Evolutionary conservation across 23 red algal genomes (phyloP), one percentile per base, ranked within the genome.

Genomic region (Gracilaria vermiculophylla): DNA sequence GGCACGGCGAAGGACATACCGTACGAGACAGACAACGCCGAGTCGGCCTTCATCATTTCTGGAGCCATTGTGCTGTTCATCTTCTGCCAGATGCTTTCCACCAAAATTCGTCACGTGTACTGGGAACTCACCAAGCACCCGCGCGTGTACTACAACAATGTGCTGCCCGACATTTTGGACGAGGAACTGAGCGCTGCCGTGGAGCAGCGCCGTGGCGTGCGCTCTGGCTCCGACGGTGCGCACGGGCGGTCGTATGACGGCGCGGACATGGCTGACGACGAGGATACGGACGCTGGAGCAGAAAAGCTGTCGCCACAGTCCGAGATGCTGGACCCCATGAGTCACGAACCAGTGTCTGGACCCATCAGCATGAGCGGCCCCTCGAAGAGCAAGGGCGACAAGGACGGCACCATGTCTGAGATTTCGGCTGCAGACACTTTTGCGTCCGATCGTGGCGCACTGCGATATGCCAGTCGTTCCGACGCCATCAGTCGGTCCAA

Each of bases 61-160:
- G 51, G 55, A 0, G 90, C 90, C 27, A 50, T 83, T 8, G 10
- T 80, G 2, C 73, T 84, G 27, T 17, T 60, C 33, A 20, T 84
- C 25, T 44, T 44, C 21, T 71, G 58, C 20, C 71, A 83, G 55
- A 23, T 67, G 17, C 65, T 93, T 25, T 53, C 80, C 9, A 62
- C 75, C 25, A 93, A 93, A 62, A 93, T 93, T 78, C 54, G 69
- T 21, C 55, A 70, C 32, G 34, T 93, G 15, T 93, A 85, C 45
- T 93, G 90, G 90, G 54, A 78, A 19, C 53, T 93, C 20, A 79
- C 81, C 70, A 93, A 93, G 57, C 79, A 85, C 34, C 90, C 90
- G 25, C 78, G 78, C 8, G 71, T 78, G 33, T 93, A 93, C 57
- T 93, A 85, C 35, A 50, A 93, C 5, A 80, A 76, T 34, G 90